Percentiles rank a stretch among this genome's conserved stretches.
phyloP scores from a whole-genome alignment of 192 early-diverging fungal species.

The Paraglomus brasilianum region DNA sequence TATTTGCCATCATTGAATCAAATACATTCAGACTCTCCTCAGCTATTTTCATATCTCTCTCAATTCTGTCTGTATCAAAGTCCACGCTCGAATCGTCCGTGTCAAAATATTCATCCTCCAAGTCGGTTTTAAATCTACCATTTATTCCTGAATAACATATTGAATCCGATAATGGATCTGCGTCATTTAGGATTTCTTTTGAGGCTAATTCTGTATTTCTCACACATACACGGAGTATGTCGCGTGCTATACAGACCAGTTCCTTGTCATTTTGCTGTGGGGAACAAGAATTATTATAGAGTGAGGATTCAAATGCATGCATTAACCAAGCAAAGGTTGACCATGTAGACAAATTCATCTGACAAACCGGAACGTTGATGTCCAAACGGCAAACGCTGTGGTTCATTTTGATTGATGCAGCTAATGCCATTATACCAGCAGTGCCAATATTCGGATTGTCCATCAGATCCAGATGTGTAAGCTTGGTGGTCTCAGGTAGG shows the following conservation, averaged over 20 bases:
- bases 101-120: background rate
- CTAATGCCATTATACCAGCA: constrained; percentile 80
- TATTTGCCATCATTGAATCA: constrained; percentile 6
- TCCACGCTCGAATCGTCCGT: background rate
- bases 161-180: background rate
- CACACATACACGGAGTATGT: constrained; percentile 43
- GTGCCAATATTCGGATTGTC: constrained; percentile 73
- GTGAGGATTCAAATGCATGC: background rate
- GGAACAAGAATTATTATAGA: background rate
- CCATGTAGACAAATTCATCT: background rate
- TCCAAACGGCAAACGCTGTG: constrained; percentile 70
- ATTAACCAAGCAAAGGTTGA: background rate
- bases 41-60: constrained; percentile 9
- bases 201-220: constrained; percentile 37
- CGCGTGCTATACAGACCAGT: constrained; percentile 39
- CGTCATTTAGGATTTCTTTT: background rate
- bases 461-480: constrained; percentile 74
- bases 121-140: background rate
- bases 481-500: constrained; percentile 67
- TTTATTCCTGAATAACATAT: background rate
- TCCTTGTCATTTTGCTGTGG: constrained; percentile 39
- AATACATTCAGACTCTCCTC: constrained; percentile 12
- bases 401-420: constrained; percentile 80
- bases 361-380: constrained; percentile 54
- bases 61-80: background rate